Base-by-base conservation (phyloP, 495 filamentous ascomycete genomes). In the Xylaria castorea region DNA sequence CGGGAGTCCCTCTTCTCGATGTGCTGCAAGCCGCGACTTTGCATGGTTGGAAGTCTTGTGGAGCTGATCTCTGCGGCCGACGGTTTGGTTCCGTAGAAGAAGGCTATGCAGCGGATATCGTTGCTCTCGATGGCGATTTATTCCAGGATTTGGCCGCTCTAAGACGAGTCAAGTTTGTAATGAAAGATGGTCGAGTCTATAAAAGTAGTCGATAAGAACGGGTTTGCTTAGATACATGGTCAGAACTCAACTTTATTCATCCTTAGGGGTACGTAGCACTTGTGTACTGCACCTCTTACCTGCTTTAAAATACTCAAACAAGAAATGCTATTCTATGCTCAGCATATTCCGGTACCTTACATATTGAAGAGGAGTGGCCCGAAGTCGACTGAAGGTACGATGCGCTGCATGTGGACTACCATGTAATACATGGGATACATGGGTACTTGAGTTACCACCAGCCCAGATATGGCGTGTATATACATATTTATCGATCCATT, bases 31-130 rank as follows among this genome's bases (percentile, higher is more conserved):
- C 84, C 40, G 81, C 77, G 22, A 88, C 85, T 0, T 66, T 87
- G 16, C 76, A 77, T 36, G 87, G 87, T 0, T 89, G 87, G 87
- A 81, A 86, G 48, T 82, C 85, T 2, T 88, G 86, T 66, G 87
- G 87, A 0, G 81, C 78, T 12, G 85, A 88, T 25, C 76, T 76
- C 18, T 85, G 81, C 55, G 87, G 86, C 1, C 81, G 80, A 48
- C 77, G 79, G 58, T 87, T 88, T 75, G 87, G 87, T 20, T 85
- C 80, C 77, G 71, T 87, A 48, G 83, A 82, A 60, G 73, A 80
- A 63, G 86, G 86, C 0, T 82, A 77, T 55, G 75, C 81, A 9
- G 87, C 86, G 6, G 87, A 88, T 79, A 79, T 89, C 7, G 80
- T 88, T 58, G 84, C 82, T 9, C 62, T 85, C 25, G 80, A 82